Conservation (phyloP, 345 rosid species). For the Lenwebbia sp. region DNA sequence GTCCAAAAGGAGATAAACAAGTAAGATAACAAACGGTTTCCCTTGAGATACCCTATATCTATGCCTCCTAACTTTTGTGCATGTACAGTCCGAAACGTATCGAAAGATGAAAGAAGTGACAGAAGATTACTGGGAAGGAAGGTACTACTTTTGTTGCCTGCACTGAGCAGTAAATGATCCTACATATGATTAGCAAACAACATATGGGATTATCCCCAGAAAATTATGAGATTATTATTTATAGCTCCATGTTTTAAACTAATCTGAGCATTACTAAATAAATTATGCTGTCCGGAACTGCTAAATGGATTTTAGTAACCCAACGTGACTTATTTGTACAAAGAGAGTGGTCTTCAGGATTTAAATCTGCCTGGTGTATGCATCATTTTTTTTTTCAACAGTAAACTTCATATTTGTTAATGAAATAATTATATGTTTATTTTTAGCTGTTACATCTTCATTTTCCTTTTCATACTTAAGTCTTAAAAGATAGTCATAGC, state of each 20-base stretch:
- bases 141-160: slow-evolving; percentile 28
- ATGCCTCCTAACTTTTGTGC: neutral
- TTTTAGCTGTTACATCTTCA: neutral
- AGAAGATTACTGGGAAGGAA: slow-evolving; percentile 81
- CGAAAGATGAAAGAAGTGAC: slow-evolving; percentile 74
- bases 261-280: neutral
- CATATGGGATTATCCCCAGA: neutral
- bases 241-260: neutral
- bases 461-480: neutral
- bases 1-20: slow-evolving; percentile 89
- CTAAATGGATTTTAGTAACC: neutral
- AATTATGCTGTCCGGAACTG: neutral
- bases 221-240: neutral
- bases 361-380: neutral
- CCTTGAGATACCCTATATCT: neutral
- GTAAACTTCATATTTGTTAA: neutral
- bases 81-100: slow-evolving; percentile 82
- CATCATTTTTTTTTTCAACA: neutral
- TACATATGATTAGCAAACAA: neutral
- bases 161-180: neutral
- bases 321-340: neutral
- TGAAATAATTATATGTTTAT: neutral
- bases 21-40: slow-evolving; percentile 16
- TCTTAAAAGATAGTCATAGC: neutral
- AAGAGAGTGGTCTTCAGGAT: neutral